Conservation (phyloP, 306 rosid genomes). For the barrel medic (Medicago truncatula) region DNA sequence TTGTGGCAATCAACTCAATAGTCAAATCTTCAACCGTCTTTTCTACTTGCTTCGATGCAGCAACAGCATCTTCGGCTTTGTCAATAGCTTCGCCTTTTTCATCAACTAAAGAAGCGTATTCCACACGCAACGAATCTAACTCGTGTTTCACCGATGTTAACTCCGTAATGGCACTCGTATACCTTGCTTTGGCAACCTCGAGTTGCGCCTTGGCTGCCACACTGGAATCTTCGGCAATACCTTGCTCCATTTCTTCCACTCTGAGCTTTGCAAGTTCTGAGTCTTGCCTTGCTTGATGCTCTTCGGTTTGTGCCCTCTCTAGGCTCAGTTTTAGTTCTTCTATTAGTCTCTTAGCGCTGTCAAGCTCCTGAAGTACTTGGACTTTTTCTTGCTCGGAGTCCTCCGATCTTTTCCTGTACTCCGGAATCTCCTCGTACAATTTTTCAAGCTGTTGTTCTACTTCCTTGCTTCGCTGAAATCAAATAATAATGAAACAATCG, state of each 20-base stretch:
- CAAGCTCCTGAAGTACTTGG: slow-evolving; percentile 76
- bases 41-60: slow-evolving; percentile 86
- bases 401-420: slow-evolving; percentile 60
- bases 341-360: slow-evolving; percentile 77
- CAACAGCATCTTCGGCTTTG: slow-evolving; percentile 73
- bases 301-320: slow-evolving; percentile 95
- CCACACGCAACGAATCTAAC: slow-evolving; percentile 66
- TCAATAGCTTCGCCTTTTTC: slow-evolving; percentile 67
- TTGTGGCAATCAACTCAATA: slow-evolving; percentile 80
- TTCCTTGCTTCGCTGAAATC: slow-evolving; percentile 69
- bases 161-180: slow-evolving; percentile 74
- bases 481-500: background rate
- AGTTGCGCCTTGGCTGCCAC: slow-evolving; percentile 97
- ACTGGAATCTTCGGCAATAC: slow-evolving; percentile 90
- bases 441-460: slow-evolving; percentile 88
- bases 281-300: slow-evolving; percentile 91
- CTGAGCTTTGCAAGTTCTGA: slow-evolving; percentile 94
- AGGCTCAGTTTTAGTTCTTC: slow-evolving; percentile 92
- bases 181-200: slow-evolving; percentile 93
- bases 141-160: slow-evolving; percentile 72
- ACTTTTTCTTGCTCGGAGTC: slow-evolving; percentile 65
- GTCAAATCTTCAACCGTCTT: slow-evolving; percentile 89
- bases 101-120: slow-evolving; percentile 70
- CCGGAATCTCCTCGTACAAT: slow-evolving; percentile 75
- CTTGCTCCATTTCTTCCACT: slow-evolving; percentile 99